These are phyloP conservation scores for Xylaria sp. DNA, from an alignment of 2,329 filamentous ascomycete genomes.

Conservation along the genomic window DNA sequence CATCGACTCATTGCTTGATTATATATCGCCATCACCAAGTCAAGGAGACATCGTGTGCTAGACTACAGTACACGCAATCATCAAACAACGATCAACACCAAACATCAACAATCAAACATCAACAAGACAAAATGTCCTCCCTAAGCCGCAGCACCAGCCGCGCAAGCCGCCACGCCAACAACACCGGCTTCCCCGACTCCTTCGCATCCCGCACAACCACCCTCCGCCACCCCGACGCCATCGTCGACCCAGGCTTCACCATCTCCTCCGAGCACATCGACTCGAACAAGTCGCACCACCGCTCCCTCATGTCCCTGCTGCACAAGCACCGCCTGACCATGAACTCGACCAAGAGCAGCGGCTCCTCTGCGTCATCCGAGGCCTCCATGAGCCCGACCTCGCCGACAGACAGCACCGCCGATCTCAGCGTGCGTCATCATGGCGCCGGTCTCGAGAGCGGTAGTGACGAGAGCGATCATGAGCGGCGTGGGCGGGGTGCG, in stretches of 20 bases:
- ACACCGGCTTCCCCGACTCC: slow-evolving; percentile 34
- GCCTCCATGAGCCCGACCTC: neutral
- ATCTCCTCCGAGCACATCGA: slow-evolving; percentile 52
- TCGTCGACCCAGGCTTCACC: slow-evolving; percentile 50
- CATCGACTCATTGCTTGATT: too few species aligned
- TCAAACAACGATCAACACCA: neutral
- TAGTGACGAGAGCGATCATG: slow-evolving; percentile 15
- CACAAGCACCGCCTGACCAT: slow-evolving; percentile 43
- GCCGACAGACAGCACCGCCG: slow-evolving; percentile 20
- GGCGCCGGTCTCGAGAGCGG: slow-evolving; percentile 13
- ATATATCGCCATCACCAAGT: too few species aligned
- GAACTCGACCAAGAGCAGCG: slow-evolving; percentile 41
- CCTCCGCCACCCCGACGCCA: slow-evolving; percentile 56
- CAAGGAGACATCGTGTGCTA: too few species aligned
- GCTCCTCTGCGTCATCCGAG: slow-evolving; percentile 14
- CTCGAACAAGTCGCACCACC: slow-evolving; percentile 37
- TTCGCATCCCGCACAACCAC: slow-evolving; percentile 50
- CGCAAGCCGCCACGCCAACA: slow-evolving; percentile 27
- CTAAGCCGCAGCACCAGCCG: slow-evolving; percentile 25
- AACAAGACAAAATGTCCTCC: slow-evolving; percentile 21
- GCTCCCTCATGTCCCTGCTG: slow-evolving; percentile 44
- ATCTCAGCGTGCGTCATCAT: slow-evolving; percentile 19
- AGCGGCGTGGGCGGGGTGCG: slow-evolving; percentile 17
- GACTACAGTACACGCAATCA: neutral
- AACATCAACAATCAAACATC: neutral